These are phyloP conservation scores for Penicillium hesseltinei DNA, from an alignment of 2,329 filamentous ascomycete species.

Conservation along the genomic window DNA sequence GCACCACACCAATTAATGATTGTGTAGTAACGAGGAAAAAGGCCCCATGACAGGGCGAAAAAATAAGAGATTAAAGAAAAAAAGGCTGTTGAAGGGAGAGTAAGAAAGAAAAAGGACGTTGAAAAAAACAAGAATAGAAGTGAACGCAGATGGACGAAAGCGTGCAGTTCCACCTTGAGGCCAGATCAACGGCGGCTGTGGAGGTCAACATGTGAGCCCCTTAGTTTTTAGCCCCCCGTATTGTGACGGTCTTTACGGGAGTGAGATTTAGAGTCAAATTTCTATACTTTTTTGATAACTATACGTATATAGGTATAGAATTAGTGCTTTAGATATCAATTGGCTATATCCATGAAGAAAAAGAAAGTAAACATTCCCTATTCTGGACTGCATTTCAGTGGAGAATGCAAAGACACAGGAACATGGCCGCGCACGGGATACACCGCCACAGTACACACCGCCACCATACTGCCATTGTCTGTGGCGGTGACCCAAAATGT, in stretches of 20 bases:
- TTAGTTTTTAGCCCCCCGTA: conserved; percentile 17
- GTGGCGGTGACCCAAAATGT: not conserved
- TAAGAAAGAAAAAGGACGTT: conserved; percentile 21
- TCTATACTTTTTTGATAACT: not conserved
- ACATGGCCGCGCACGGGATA: conserved; percentile 2
- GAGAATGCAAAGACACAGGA: not conserved
- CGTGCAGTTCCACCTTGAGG: conserved; percentile 31
- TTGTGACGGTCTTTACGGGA: not conserved
- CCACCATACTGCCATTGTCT: not conserved
- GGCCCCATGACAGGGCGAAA: conserved; percentile 37
- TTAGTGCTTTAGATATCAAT: not conserved
- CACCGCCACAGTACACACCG: not conserved
- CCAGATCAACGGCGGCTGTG: conserved; percentile 34
- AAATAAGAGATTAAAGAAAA: conserved; percentile 18
- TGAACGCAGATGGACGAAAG: conserved; percentile 33
- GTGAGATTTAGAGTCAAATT: not conserved
- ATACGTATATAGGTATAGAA: not conserved
- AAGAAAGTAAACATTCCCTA: conserved; percentile 6
- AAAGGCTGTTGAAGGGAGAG: conserved; percentile 18
- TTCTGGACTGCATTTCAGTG: conserved; percentile 1
- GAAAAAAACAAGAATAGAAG: conserved; percentile 24
- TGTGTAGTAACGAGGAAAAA: conserved; percentile 33
- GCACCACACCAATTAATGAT: conserved; percentile 34
- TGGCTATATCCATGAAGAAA: not conserved
- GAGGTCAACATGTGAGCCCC: conserved; percentile 20